phyloP scores from a whole-genome alignment of 2,329 filamentous ascomycete species.

The Curvularia spicifera region DNA sequence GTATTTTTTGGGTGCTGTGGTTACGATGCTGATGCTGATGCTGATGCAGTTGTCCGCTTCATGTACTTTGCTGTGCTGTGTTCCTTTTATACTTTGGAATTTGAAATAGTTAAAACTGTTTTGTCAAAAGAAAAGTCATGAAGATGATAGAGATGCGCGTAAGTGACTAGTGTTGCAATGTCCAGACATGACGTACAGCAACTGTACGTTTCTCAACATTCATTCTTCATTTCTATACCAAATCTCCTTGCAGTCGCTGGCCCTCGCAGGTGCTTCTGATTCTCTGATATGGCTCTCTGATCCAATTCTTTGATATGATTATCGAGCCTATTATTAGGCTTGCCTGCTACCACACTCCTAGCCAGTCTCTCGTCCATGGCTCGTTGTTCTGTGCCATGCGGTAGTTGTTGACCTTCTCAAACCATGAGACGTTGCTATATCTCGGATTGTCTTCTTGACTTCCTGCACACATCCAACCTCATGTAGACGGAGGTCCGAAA shows the following conservation, averaged over 20 bases:
- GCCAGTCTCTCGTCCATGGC: background rate
- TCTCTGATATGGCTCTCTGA: too few species aligned
- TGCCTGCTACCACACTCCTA: background rate
- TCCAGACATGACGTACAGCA: background rate
- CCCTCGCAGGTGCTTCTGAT: too few species aligned
- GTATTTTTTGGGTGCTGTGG: background rate
- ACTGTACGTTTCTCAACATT: background rate
- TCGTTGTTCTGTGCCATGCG: background rate
- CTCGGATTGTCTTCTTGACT: background rate
- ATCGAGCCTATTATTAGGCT: background rate
- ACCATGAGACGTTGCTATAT: background rate
- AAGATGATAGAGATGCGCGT: background rate
- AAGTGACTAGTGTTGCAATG: background rate
- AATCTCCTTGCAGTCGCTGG: background rate
- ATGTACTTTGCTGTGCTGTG: background rate
- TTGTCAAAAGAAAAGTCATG: background rate
- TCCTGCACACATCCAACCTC: background rate
- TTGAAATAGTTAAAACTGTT: background rate
- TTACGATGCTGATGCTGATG: background rate
- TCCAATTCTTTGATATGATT: too few species aligned
- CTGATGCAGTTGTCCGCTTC: background rate
- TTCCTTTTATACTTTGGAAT: background rate
- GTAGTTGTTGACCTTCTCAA: too few species aligned
- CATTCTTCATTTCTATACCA: background rate
- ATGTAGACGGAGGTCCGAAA: slow-evolving; percentile 4